Evolutionary conservation across 1,284 basidiomycete species (phyloP), one percentile per base, ranked within the genome.

Genomic region (Pterula multifida): DNA sequence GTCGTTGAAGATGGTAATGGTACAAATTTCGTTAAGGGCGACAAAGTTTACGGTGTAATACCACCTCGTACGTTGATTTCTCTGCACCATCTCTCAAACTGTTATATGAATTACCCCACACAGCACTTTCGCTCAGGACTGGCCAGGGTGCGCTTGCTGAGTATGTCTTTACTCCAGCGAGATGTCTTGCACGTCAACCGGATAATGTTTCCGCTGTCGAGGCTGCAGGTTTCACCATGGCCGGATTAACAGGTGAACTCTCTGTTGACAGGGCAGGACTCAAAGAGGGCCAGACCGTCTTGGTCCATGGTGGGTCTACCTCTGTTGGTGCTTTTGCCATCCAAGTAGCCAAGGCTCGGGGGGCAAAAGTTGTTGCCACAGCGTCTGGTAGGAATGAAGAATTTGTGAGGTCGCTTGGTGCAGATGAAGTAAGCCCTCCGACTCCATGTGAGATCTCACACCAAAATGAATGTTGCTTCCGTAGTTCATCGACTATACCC

Each of bases 251-350:
- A 0, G 78, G 82, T 0, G 69, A 75, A 49, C 72, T 79, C 51
- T 66, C 85, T 3, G 61, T 71, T 45, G 60, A 66, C 1, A 56
- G 63, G 12, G 67, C 65, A 0, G 57, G 69, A 21, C 52, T 80
- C 21, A 62, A 75, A 55, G 56, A 65, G 1, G 70, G 71, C 1
- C 73, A 76, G 54, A 68, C 65, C 0, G 65, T 87, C 3, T 73
- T 85, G 53, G 67, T 87, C 53, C 78, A 83, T 45, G 84, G 85
- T 0, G 84, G 80, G 0, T 78, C 75, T 17, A 75, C 79, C 1
- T 65, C 75, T 2, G 80, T 85, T 1, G 85, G 84, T 0, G 68
- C 69, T 23, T 71, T 72, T 52, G 81, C 76, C 0, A 76, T 85
- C 36, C 81, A 86, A 57, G 65, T 85, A 24, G 79, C 81, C 1